Evolutionary conservation across 768 basidiomycete species (phyloP), one percentile per base, ranked within the genome.

Genomic region (Nevesoporus exiguus): DNA sequence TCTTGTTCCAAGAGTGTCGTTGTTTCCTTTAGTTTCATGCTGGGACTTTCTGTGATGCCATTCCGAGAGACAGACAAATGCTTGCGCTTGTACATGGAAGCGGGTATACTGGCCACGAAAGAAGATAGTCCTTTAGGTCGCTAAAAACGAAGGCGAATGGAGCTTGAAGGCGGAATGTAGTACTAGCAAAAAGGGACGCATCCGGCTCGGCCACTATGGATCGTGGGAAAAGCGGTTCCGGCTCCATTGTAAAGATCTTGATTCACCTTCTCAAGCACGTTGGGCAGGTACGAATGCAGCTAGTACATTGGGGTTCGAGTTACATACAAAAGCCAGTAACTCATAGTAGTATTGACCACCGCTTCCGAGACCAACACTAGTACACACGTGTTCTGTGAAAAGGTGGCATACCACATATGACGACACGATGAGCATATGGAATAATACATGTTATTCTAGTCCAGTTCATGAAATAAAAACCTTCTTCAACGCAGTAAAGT

Each of bases 391-490:
- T 43, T 29, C 49, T 31, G 30, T 46, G 13, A 49, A 14, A 19
- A 36, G 19, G 31, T n/a, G 37, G 17, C 11, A 36, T 11, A 17
- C 46, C 22, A 34, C 31, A 22, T 14, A 43, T 2, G 4, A 22
- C 8, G 21, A 30, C 24, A 39, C 25, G 39, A 15, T 14, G 7
- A 39, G 19, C 7, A 39, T 21, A 10, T 13, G 22, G 22, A 45
- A 53, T 41, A 30, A 34, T 49, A 36, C 40, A 43, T 19, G 41
- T 51, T 27, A 45, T 33, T 17, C 39, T 15, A 17, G 49, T 30
- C 40, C 8, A 33, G 10, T n/a, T 77, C 73, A 96, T 50, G 93
- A 93, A 55, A 98, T 90, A 70, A 88, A 97, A 17, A 98, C 95
- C 71, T 95, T 97, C 61, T 83, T 80, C 50, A 98, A 73, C 21